Base-by-base conservation (phyloP, 2,329 filamentous ascomycete species). In the Sporothrix sp. region DNA sequence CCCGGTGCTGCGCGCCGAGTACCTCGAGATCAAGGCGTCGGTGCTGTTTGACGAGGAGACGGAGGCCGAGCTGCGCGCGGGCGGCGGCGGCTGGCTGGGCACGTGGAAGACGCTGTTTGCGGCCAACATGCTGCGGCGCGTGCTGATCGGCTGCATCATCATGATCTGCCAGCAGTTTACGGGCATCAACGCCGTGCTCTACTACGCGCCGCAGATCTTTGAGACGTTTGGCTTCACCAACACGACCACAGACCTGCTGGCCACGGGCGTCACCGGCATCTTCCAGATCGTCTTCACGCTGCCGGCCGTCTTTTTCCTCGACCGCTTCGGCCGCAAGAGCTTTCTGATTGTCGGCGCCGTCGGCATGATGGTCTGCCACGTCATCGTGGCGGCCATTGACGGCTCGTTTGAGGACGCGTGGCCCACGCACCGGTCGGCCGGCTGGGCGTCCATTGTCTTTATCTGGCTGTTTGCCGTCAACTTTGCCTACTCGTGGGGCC, bases 311-410 rank as follows among this genome's bases (percentile, higher is more conserved):
- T 66, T 84, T 2, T 84, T 75, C 61, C 76, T 85, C 50, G 82
- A 85, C 60, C 74, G 75, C 20, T 52, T 54, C 30, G 65, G 53
- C 30, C 58, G 51, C 49, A 58, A 50, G 30, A 56, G 42, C 21
- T 56, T 52, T 35, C 58, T 57, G 13, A 45, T 66, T 5, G 53
- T 59, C 38, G 58, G 59, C 4, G 57, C 54, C 4, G 42, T 60
- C 20, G 57, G 58, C 28, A 94, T 95, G 87, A 71, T 90, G 33
- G 64, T 90, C 61, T 89, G 84, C 71, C 84, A 94, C 68, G 89
- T 91, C 75, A 73, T 95, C 63, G 85, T 91, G 50, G 88, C 79
- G 60, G 87, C 91, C 60, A 66, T 85, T 37, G 83, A 82, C 66
- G 76, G 81, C 48, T 78, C 76, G 2, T 55, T 38, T n/a, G 28